These are phyloP conservation scores for Castanea sativa DNA, from an alignment of 306 rosid species.

Conservation along the genomic window DNA sequence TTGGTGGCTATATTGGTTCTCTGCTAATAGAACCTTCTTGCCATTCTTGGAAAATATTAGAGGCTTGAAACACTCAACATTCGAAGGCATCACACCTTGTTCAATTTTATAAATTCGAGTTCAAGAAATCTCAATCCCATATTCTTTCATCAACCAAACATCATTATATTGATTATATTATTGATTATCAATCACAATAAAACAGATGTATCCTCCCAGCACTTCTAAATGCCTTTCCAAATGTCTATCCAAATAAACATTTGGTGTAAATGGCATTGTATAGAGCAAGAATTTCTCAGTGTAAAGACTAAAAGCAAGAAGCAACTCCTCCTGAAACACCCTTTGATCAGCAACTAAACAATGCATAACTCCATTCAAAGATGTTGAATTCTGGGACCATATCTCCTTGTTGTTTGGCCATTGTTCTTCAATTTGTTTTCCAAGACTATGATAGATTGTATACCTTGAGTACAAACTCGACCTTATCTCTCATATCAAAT, in stretches of 20 bases:
- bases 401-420: neutral
- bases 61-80: too few relatives aligned
- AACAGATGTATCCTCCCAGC: neutral
- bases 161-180: too few relatives aligned
- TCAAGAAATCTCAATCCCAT: neutral
- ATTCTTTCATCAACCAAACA: neutral
- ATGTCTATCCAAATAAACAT: neutral
- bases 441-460: neutral
- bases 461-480: neutral
- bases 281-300: neutral
- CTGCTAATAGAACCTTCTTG: too few relatives aligned
- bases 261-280: neutral
- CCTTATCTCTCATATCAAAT: neutral
- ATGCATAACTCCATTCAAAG: neutral
- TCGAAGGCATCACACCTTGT: too few relatives aligned
- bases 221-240: neutral
- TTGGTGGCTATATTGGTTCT: too few relatives aligned
- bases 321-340: neutral
- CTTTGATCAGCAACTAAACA: neutral
- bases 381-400: neutral
- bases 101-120: too few relatives aligned
- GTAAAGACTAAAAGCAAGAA: neutral
- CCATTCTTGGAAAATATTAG: too few relatives aligned
- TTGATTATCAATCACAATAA: too few relatives aligned
- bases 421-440: neutral